Conservation (phyloP, 2,329 filamentous ascomycete genomes). For the Botrytis sinoallii region DNA sequence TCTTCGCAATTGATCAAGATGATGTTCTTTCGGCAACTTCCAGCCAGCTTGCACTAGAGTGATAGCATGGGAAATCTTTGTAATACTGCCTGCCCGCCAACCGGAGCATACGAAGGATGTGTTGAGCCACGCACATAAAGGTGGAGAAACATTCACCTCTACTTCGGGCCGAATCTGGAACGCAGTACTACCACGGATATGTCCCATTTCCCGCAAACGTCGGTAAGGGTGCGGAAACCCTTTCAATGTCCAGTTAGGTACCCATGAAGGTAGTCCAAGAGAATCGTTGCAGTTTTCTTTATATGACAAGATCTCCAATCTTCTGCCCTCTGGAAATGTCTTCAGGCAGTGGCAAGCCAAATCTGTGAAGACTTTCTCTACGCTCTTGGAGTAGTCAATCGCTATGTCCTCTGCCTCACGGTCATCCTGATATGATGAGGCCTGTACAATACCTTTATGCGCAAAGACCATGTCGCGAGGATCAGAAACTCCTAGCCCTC, state of each 20-base stretch:
- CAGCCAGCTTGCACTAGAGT: background rate
- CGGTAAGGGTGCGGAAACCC: background rate
- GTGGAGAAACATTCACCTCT: no score
- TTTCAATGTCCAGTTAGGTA: background rate
- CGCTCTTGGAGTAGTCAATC: no score
- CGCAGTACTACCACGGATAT: background rate
- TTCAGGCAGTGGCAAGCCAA: no score
- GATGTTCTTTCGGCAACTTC: background rate
- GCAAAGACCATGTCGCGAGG: background rate
- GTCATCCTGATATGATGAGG: no score
- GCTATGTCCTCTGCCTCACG: no score
- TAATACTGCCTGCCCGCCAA: background rate
- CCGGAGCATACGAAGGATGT: background rate
- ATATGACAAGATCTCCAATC: background rate
- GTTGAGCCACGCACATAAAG: background rate
- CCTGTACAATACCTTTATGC: background rate
- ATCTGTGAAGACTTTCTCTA: no score
- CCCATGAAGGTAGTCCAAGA: background rate
- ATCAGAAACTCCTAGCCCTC: background rate
- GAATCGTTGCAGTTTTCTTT: background rate
- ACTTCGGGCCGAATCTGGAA: no score
- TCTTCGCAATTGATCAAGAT: no score
- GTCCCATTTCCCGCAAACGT: background rate
- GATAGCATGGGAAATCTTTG: background rate
- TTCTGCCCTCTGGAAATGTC: no score